Base-by-base conservation (phyloP, 2,329 filamentous ascomycete genomes). In the Phialocephala subalpina region DNA sequence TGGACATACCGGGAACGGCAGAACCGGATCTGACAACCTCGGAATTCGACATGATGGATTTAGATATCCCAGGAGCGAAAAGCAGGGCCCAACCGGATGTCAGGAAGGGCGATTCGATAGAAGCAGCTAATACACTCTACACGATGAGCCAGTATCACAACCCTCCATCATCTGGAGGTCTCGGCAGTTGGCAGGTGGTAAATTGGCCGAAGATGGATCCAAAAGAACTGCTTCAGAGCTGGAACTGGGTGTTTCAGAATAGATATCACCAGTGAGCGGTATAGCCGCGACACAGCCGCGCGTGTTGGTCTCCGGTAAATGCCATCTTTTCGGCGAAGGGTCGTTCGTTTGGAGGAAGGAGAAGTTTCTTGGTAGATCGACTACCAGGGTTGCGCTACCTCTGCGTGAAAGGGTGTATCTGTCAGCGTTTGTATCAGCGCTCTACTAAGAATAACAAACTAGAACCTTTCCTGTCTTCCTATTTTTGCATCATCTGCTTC, bases 21-120 rank as follows among this genome's bases (percentile, higher is more conserved):
- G n/a, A 33, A 33, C 29, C 52, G 25, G 58, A 55, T 47, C 49
- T 38, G 27, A 29, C 55, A 61, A 57, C 55, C 38, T 42, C 47
- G 35, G 40, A 25, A 57, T 62, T 65, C 53, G 45, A 64, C 45
- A 64, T 56, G 53, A 67, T 62, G 58, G 58, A 67, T 45, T 35
- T 62, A 55, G 62, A 67, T 45, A 62, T 59, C 22, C 20, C 53
- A 47, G 58, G 52, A 61, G 55, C 29, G 33, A 58, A 67, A 25
- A 59, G 36, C 45, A 61, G 29, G 27, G 49, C 36, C 27, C 40
- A 58, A 60, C n/a, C 27, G 25, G 56, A 64, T 40, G 49, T 56
- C 29, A 58, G 22, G 25, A 33, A 36, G 42, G 20, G 40, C 35
- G 45, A 67, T 33, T 33, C 29, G 29, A 33, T 33, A 33, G 29